Conservation (phyloP, 805 yeast species). For the Cyberlindnera euphorbiiphila region DNA sequence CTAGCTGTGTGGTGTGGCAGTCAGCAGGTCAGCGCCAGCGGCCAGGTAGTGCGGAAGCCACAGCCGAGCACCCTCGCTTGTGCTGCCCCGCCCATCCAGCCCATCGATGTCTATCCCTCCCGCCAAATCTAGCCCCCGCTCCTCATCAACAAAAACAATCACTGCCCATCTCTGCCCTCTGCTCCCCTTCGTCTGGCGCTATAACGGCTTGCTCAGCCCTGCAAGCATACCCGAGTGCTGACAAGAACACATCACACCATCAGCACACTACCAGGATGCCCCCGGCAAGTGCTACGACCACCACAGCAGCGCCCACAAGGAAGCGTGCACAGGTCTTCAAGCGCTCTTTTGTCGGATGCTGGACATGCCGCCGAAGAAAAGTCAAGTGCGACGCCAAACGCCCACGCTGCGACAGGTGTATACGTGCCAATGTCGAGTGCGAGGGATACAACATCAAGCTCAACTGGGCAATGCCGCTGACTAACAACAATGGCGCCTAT, state of each 20-base stretch:
- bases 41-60: no score
- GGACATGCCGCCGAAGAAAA: conserved; percentile 82
- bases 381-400: conserved; percentile 72
- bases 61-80: no score
- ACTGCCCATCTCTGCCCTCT: no score
- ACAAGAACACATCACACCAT: neutral
- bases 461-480: conserved; percentile 60
- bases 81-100: no score
- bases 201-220: no score
- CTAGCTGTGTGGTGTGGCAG: no score
- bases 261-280: neutral
- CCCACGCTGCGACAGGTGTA: conserved; percentile 69
- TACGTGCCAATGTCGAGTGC: conserved; percentile 59
- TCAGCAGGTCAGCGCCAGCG: no score
- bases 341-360: conserved; percentile 75
- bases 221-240: no score
- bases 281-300: neutral
- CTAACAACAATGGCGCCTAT: conserved; percentile 39
- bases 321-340: conserved; percentile 18
- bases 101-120: no score
- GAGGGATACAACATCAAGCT: conserved; percentile 81
- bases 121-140: no score
- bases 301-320: conserved; percentile 5
- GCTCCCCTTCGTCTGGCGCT: no score
- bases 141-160: no score